A percentile compares a stretch with the other conserved stretches of the same genome.
These are phyloP conservation scores for Cyclanthera cordifolia DNA, from an alignment of 306 rosid genomes.

Conservation along the genomic window DNA sequence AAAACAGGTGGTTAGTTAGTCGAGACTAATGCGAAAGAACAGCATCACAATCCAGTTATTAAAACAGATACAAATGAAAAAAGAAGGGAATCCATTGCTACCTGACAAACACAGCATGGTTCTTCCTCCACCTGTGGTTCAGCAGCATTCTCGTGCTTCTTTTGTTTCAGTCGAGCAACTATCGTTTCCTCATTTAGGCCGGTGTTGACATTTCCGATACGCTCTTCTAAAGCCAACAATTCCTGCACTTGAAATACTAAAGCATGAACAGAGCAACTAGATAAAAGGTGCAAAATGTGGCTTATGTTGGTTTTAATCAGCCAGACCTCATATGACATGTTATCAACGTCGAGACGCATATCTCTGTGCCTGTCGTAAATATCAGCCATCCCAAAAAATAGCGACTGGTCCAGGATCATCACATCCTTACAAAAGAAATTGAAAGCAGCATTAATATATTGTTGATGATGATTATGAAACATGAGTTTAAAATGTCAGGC, in stretches of 20 bases:
- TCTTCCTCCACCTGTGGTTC: constrained; percentile 47
- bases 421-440: constrained; percentile 50
- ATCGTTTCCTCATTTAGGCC: constrained; percentile 75
- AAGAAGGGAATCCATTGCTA: constrained; percentile 4
- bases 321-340: constrained; percentile 89
- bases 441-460: not conserved
- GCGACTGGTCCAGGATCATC: constrained; percentile 81
- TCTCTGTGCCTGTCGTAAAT: constrained; percentile 85
- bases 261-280: not conserved
- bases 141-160: constrained; percentile 28
- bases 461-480: not conserved
- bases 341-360: constrained; percentile 95
- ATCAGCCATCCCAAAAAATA: constrained; percentile 79
- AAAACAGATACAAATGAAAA: no score
- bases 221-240: constrained; percentile 86
- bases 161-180: constrained; percentile 39
- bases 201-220: constrained; percentile 84
- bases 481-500: constrained; percentile 6
- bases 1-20: not conserved
- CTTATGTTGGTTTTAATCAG: not conserved
- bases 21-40: not conserved
- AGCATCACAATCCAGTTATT: not conserved
- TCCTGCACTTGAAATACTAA: constrained; percentile 34
- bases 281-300: not conserved
- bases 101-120: constrained; percentile 97